Evolutionary conservation across 2,329 filamentous ascomycete genomes (phyloP).

Genomic region (Aureobasidium sp.): DNA sequence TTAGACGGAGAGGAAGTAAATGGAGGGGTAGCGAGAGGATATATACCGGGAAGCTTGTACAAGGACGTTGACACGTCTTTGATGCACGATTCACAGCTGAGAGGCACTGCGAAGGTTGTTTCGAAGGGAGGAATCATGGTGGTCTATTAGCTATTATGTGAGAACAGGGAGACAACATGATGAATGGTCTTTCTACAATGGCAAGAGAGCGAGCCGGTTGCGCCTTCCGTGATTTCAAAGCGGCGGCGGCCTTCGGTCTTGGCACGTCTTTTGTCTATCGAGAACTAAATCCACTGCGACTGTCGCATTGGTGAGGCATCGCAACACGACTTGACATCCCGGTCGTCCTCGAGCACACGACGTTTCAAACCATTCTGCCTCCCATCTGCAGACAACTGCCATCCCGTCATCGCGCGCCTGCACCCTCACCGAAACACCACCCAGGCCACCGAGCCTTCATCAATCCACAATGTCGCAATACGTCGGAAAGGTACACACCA

Average conservation of each 20-base stretch:
- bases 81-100: conserved; percentile 84
- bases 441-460: conserved; percentile 1
- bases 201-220: neutral
- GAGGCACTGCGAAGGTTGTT: conserved; percentile 90
- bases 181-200: neutral
- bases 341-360: neutral
- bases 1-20: neutral
- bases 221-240: conserved; percentile 8
- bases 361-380: too few relatives aligned
- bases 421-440: neutral
- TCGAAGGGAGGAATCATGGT: conserved; percentile 39
- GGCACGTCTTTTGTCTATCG: neutral
- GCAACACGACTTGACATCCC: neutral
- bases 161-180: neutral
- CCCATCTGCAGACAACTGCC: too few relatives aligned
- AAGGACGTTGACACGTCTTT: conserved; percentile 75
- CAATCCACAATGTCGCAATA: conserved; percentile 62
- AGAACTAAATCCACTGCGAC: neutral
- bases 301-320: neutral
- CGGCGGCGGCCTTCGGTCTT: neutral
- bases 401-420: neutral
- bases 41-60: conserved; percentile 57
- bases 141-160: neutral
- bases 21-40: conserved; percentile 12
- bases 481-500: conserved; percentile 55